These are phyloP conservation scores for Astraeus odoratus DNA, from an alignment of 768 basidiomycete species.

Conservation along the genomic window DNA sequence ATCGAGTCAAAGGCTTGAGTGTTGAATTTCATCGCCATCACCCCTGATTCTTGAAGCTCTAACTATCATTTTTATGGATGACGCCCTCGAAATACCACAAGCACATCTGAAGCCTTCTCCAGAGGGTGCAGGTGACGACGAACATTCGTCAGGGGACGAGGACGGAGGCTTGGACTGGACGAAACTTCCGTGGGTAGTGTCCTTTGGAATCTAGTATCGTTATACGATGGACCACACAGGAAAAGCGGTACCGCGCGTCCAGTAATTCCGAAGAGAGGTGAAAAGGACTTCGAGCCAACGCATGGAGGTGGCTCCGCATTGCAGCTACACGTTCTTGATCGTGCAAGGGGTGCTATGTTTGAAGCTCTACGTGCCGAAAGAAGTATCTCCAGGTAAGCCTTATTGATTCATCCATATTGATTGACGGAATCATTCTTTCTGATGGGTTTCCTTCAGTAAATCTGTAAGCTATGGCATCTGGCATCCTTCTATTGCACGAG, in stretches of 20 bases:
- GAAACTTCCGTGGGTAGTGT: slow-evolving; percentile 55
- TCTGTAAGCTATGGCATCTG: slow-evolving; percentile 75
- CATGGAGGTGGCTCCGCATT: slow-evolving; percentile 57
- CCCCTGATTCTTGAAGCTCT: no score
- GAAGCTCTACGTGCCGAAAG: slow-evolving; percentile 67
- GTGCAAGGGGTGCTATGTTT: slow-evolving; percentile 81
- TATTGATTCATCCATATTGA: not conserved
- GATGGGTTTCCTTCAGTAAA: slow-evolving; percentile 44
- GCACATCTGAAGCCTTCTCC: slow-evolving; percentile 6
- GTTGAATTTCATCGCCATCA: no score
- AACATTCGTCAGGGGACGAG: slow-evolving; percentile 61
- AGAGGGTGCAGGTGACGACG: slow-evolving; percentile 33
- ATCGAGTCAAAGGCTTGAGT: no score
- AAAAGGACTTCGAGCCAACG: slow-evolving; percentile 94
- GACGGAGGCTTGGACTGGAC: slow-evolving; percentile 81
- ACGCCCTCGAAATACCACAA: slow-evolving; percentile 43
- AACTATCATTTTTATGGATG: slow-evolving; percentile 60
- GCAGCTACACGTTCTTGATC: slow-evolving; percentile 76
- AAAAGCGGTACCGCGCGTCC: slow-evolving; percentile 38
- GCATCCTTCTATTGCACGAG: slow-evolving; percentile 58
- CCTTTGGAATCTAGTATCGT: slow-evolving; percentile 1
- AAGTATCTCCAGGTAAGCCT: slow-evolving; percentile 64
- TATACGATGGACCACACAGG: slow-evolving; percentile 10
- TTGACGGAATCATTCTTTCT: not conserved
- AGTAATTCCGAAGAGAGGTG: slow-evolving; percentile 90